Evolutionary conservation across 2,329 filamentous ascomycete species (phyloP).

Genomic region (Paecilomyces niveus): DNA sequence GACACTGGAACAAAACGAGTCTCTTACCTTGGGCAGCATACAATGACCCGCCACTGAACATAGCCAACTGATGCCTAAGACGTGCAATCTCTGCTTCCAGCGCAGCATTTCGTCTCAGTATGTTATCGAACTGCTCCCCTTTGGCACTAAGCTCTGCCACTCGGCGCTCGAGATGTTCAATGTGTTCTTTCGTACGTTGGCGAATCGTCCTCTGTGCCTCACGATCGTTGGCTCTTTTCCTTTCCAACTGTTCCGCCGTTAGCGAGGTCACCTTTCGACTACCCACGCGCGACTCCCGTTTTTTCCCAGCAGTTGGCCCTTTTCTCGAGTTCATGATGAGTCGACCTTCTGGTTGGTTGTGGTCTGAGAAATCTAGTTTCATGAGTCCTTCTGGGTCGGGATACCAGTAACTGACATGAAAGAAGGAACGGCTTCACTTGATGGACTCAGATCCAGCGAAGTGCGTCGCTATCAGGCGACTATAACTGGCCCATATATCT

Average conservation of each 20-base stretch:
- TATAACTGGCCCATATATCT: not conserved
- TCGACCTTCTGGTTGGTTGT: not conserved
- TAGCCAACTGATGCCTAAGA: slow-evolving; percentile 42
- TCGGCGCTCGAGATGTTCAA: slow-evolving; percentile 49
- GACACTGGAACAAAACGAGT: not conserved
- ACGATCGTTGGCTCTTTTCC: slow-evolving; percentile 54
- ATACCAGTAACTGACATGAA: not conserved
- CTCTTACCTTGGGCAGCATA: slow-evolving; percentile 5
- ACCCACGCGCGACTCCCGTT: slow-evolving; percentile 44
- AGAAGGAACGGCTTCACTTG: not conserved
- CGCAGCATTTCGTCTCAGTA: slow-evolving; percentile 48
- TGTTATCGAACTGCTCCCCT: slow-evolving; percentile 44
- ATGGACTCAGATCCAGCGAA: not conserved
- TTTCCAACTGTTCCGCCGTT: slow-evolving; percentile 51
- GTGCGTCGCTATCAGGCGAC: not conserved
- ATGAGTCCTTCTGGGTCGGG: not conserved
- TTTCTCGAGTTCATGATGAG: slow-evolving; percentile 18
- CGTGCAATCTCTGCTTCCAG: slow-evolving; percentile 50
- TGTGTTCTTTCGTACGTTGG: slow-evolving; percentile 53
- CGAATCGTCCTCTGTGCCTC: slow-evolving; percentile 55
- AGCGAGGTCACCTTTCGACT: slow-evolving; percentile 52
- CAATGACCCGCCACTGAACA: slow-evolving; percentile 12
- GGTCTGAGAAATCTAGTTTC: not conserved
- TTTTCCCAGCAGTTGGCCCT: slow-evolving; percentile 16
- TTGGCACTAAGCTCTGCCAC: slow-evolving; percentile 46